These are phyloP conservation scores for Leucoagaricus sp. DNA, from an alignment of 1,284 basidiomycete genomes.

Conservation along the genomic window DNA sequence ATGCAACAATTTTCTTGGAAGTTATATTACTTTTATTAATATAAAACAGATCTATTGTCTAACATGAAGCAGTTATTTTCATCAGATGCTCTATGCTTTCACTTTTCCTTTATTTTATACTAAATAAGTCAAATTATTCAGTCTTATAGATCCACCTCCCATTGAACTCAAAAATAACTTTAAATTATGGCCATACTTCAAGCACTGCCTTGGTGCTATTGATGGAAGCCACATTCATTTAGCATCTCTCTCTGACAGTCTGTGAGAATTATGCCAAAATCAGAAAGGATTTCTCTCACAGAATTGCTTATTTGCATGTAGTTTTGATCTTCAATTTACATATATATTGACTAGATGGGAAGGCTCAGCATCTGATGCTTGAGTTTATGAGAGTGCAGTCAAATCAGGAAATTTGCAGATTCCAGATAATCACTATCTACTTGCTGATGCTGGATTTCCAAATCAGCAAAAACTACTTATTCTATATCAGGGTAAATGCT, in stretches of 20 bases:
- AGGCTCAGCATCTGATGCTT: slow-evolving; percentile 31
- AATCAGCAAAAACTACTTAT: slow-evolving; percentile 16
- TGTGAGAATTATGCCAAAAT: slow-evolving; percentile 19
- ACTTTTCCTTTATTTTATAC: neutral
- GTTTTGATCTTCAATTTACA: slow-evolving; percentile 28
- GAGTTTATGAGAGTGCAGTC: slow-evolving; percentile 25
- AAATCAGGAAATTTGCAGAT: slow-evolving; percentile 19
- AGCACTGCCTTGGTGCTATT: slow-evolving; percentile 24
- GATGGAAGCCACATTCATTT: slow-evolving; percentile 27
- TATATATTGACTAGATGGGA: slow-evolving; percentile 35
- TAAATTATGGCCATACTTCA: slow-evolving; percentile 27
- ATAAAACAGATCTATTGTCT: neutral
- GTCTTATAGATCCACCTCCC: neutral
- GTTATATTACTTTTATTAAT: neutral
- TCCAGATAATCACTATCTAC: slow-evolving; percentile 19
- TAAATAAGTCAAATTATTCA: slow-evolving; percentile 5
- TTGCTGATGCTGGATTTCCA: slow-evolving; percentile 24
- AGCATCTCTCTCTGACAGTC: slow-evolving; percentile 15
- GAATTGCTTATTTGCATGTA: slow-evolving; percentile 31
- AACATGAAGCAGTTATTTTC: slow-evolving; percentile 14
- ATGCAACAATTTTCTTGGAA: slow-evolving; percentile 22
- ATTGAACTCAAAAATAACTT: slow-evolving; percentile 14
- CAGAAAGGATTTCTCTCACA: slow-evolving; percentile 28
- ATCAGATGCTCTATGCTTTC: neutral
- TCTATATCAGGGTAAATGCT: slow-evolving; percentile 21